Percentiles rank a stretch among this genome's conserved stretches.
These are phyloP conservation scores for Trichoderma brevicompactum DNA, from an alignment of 2,329 filamentous ascomycete species.

Conservation along the genomic window DNA sequence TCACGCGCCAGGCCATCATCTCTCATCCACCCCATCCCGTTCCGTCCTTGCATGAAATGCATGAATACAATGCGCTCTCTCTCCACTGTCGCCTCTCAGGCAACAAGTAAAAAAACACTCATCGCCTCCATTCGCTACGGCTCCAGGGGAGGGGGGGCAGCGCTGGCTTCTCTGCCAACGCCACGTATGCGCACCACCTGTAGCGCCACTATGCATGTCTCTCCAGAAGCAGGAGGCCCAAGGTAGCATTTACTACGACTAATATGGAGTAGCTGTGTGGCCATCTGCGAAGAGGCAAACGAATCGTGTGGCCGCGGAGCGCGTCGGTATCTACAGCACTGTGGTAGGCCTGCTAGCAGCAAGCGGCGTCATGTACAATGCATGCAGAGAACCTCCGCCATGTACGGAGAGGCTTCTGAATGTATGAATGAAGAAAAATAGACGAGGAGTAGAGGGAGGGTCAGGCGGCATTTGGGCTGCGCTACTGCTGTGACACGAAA, in stretches of 20 bases:
- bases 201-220: conserved; percentile 24
- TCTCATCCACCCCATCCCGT: not conserved
- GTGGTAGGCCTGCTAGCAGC: not conserved
- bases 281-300: not conserved
- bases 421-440: not conserved
- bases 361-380: conserved; percentile 4
- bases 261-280: conserved; percentile 3
- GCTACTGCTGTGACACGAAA: conserved; percentile 29
- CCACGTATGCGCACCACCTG: conserved; percentile 25
- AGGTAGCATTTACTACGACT: not conserved
- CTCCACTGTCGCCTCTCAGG: not conserved
- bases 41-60: conserved; percentile 18
- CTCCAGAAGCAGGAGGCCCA: conserved; percentile 16
- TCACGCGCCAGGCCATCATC: conserved; percentile 6
- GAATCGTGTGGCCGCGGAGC: not conserved
- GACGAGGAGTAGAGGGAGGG: conserved; percentile 4
- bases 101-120: not conserved
- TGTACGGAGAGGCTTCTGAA: not conserved
- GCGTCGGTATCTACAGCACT: not conserved
- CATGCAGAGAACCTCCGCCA: conserved; percentile 26
- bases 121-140: conserved; percentile 6
- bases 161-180: conserved; percentile 21
- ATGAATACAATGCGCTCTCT: conserved; percentile 14
- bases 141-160: not conserved
- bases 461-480: conserved; percentile 27